Percentiles rank a stretch among this genome's conserved stretches.
Conservation (phyloP, 1,284 basidiomycete species). For the Sanguinoderma infundibulare region DNA sequence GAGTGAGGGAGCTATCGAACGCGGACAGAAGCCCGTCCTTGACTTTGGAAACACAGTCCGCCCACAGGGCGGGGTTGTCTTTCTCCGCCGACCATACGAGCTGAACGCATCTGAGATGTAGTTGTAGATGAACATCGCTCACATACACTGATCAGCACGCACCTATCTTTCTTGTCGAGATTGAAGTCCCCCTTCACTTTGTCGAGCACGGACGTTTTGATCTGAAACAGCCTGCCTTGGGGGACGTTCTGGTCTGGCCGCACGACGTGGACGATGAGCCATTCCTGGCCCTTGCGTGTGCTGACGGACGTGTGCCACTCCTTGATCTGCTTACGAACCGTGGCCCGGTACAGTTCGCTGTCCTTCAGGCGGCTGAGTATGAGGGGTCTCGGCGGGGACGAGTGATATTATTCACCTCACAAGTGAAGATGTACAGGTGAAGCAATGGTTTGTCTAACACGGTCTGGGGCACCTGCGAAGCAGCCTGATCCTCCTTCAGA, state of each 20-base stretch:
- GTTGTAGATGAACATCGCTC: neutral
- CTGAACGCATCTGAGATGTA: constrained; percentile 71
- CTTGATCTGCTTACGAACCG: constrained; percentile 84
- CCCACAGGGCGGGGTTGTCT: constrained; percentile 86
- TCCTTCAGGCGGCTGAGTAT: constrained; percentile 56
- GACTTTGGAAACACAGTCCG: constrained; percentile 85
- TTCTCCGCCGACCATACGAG: constrained; percentile 70
- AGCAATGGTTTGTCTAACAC: constrained; percentile 87
- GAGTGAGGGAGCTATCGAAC: constrained; percentile 80
- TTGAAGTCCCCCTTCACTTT: constrained; percentile 96
- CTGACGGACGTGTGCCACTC: constrained; percentile 83
- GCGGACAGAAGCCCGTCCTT: constrained; percentile 87
- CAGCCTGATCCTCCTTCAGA: constrained; percentile 64
- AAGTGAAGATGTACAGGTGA: constrained; percentile 85
- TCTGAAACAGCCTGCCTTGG: constrained; percentile 74
- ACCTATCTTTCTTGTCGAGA: constrained; percentile 87
- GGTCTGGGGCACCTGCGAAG: constrained; percentile 78
- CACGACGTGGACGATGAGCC: constrained; percentile 87
- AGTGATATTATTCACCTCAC: constrained; percentile 66
- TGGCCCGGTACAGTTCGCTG: constrained; percentile 80
- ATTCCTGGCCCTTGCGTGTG: constrained; percentile 84
- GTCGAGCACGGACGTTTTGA: constrained; percentile 86
- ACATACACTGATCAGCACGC: constrained; percentile 21
- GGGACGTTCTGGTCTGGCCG: constrained; percentile 65
- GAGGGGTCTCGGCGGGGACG: constrained; percentile 1